Conservation (phyloP, 1,139 yeast genomes). For the Candida tropicalis region DNA sequence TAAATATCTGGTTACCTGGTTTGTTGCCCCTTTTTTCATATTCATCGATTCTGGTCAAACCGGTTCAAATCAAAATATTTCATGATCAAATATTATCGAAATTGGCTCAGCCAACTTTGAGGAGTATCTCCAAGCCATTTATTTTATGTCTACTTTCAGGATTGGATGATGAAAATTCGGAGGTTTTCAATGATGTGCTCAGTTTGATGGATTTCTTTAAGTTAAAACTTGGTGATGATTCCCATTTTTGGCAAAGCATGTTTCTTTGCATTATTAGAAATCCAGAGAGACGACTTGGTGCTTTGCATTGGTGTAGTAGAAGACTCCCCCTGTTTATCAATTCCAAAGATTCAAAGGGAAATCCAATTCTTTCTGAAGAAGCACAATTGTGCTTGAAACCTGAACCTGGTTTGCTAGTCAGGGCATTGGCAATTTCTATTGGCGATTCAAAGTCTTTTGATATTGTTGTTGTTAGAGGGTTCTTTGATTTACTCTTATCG, state of each 20-base stretch:
- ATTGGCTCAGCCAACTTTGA: constrained; percentile 50
- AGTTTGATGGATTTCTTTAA: constrained; percentile 63
- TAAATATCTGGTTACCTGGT: constrained; percentile 86
- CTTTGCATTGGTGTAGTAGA: constrained; percentile 72
- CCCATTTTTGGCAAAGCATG: constrained; percentile 84
- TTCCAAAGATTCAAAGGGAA: constrained; percentile 19
- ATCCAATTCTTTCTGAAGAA: constrained; percentile 40
- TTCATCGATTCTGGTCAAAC: constrained; percentile 87
- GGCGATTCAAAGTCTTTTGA: constrained; percentile 47
- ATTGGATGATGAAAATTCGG: constrained; percentile 89
- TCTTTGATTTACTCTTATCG: constrained; percentile 74
- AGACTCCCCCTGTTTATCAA: constrained; percentile 56
- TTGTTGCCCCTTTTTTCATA: constrained; percentile 80
- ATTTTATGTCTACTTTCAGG: constrained; percentile 81
- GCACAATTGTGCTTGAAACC: constrained; percentile 67
- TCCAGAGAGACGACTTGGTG: constrained; percentile 81
- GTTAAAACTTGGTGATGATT: constrained; percentile 61
- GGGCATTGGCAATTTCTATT: constrained; percentile 74
- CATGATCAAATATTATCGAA: constrained; percentile 53
- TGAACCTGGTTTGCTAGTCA: constrained; percentile 73
- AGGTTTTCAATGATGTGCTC: constrained; percentile 66
- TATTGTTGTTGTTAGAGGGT: constrained; percentile 83
- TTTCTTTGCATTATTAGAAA: constrained; percentile 76
- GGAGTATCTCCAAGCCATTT: constrained; percentile 65
- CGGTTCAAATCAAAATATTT: constrained; percentile 66